Percentiles rank a stretch among this genome's conserved stretches.
These are phyloP conservation scores for Fusarium sp. DNA, from an alignment of 2,329 filamentous ascomycete genomes.

Conservation along the genomic window DNA sequence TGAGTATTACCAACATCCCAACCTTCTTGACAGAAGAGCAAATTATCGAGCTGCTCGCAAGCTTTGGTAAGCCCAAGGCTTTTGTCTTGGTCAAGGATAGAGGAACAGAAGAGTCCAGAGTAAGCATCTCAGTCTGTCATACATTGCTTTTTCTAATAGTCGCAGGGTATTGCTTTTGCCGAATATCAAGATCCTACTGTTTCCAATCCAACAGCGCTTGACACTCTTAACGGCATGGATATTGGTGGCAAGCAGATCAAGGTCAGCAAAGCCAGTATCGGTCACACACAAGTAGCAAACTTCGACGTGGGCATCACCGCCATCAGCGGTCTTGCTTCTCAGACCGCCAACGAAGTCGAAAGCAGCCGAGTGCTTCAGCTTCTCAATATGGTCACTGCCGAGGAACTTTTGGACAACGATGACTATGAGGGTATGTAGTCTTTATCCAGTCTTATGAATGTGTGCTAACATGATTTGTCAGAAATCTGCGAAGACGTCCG, in stretches of 20 bases:
- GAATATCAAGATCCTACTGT: conserved; percentile 83
- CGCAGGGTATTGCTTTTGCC: conserved; percentile 92
- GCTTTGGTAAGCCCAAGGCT: conserved; percentile 93
- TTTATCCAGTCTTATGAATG: neutral
- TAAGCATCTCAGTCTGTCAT: conserved; percentile 61
- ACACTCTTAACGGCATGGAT: conserved; percentile 93
- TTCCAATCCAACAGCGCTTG: conserved; percentile 86
- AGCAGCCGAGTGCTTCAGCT: conserved; percentile 88
- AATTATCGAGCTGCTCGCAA: conserved; percentile 87
- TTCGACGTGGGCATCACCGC: conserved; percentile 97
- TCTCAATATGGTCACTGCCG: conserved; percentile 97
- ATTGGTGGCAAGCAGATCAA: conserved; percentile 88
- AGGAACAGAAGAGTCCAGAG: conserved; percentile 86
- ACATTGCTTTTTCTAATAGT: conserved; percentile 47
- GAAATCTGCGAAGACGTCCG: conserved; percentile 96
- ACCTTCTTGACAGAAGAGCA: conserved; percentile 90
- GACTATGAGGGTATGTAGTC: conserved; percentile 86
- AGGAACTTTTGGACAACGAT: conserved; percentile 92
- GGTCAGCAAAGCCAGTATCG: conserved; percentile 90
- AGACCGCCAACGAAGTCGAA: conserved; percentile 82
- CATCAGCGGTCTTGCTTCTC: conserved; percentile 97
- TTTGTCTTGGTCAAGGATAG: conserved; percentile 91
- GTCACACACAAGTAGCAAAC: conserved; percentile 90
- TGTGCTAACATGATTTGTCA: conserved; percentile 60
- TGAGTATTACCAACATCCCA: conserved; percentile 91